Base-by-base conservation (phyloP, 441 rosid species). In the Arabidopsis lyrata region DNA sequence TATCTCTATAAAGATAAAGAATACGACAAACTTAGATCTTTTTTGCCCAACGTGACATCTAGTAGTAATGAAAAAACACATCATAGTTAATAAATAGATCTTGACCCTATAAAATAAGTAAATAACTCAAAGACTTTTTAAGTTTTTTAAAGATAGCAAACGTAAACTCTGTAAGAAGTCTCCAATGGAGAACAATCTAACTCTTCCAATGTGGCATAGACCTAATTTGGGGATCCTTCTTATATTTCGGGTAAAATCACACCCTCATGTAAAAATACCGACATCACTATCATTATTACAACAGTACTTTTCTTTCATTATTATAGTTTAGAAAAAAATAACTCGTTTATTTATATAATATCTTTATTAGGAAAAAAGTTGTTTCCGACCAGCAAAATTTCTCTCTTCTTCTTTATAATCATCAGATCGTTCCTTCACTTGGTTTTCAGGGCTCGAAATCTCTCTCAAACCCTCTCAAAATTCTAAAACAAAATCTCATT, bases 321-420 rank as follows among this genome's bases (percentile, higher is more conserved):
- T 45, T 12, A 48, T 32, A 42, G 22, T 59, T 32, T 32, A 10
- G 4, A 32, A 61, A 56, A 54, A 34, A 5, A 36, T 20, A 70
- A 76, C 66, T 63, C 22, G 75, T 63, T 69, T 15, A 45, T 66
- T 38, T 47, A 60, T 45, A 39, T 57, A 18, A 47, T 66, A 73
- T 59, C 9, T 32, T 74, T 75, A 45, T 55, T 49, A 39, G 14
- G 54, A 9, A 8, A 55, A 55, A 69, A 29, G 62, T 76, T 47
- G 66, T 50, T 76, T 64, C 72, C 49, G 60, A 76, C 72, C 71
- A 70, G 61, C 70, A 54, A 57, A 61, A 45, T 42, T 29, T 36
- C 54, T 64, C 63, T 48, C 56, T 35, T 54, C 52, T 69, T 73
- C 74, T 77, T 77, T 77, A 77, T 77, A 77, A 71, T 71, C 80